Evolutionary conservation across 129 eudicot species (phyloP).

Genomic region (Flaveria linearis): DNA sequence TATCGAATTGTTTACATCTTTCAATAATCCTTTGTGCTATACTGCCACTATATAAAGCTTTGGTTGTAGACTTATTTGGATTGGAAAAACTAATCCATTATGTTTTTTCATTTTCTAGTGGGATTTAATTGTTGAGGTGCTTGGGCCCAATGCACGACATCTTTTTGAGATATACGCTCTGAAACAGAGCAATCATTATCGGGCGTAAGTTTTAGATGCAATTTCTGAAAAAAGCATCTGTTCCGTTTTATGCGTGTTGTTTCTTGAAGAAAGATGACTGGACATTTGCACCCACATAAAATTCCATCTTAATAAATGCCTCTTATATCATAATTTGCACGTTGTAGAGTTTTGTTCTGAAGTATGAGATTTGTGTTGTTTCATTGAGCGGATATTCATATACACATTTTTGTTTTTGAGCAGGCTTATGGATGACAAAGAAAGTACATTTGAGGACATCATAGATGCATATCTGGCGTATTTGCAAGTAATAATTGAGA

Average conservation of each 20-base stretch:
- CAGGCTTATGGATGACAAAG: constrained; percentile 68
- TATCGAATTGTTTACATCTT: constrained; percentile 2
- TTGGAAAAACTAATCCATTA: constrained; percentile 10
- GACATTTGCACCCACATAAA: neutral
- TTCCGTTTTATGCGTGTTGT: neutral
- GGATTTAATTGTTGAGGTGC: constrained; percentile 71
- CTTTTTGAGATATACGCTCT: constrained; percentile 86
- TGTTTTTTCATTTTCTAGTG: constrained; percentile 55
- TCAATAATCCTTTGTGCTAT: neutral
- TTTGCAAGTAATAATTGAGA: constrained; percentile 67
- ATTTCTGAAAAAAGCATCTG: neutral
- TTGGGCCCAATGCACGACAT: constrained; percentile 89
- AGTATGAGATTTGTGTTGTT: constrained; percentile 2
- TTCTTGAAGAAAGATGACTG: constrained; percentile 16
- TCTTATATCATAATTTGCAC: neutral
- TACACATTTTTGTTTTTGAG: constrained; percentile 13
- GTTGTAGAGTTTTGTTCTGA: constrained; percentile 6
- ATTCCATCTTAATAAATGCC: neutral
- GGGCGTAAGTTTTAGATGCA: constrained; percentile 50
- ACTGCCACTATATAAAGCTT: constrained; percentile 11
- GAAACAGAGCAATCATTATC: constrained; percentile 75
- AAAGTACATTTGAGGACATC: constrained; percentile 80
- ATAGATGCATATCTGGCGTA: constrained; percentile 92
- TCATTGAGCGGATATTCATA: constrained; percentile 6
- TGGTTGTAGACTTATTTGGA: neutral